Evolutionary conservation across 257 asterid species (phyloP).

Genomic region (Lithospermum erythrorhizon): DNA sequence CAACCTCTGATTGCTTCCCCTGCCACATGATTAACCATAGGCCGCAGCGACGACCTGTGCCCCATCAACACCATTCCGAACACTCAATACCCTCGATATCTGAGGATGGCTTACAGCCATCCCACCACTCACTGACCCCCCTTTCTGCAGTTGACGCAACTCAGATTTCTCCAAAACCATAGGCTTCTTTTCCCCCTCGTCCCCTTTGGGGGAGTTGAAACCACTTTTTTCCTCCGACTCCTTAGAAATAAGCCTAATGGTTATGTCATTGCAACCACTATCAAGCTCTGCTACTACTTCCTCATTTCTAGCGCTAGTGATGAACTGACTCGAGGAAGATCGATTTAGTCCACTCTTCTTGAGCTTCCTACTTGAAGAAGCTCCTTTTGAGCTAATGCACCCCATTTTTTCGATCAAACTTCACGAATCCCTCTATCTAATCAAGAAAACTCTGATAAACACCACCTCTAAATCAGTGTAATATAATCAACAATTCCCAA

Average conservation of each 20-base stretch:
- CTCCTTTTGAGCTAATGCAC: slow-evolving; percentile 75
- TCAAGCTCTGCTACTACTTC: slow-evolving; percentile 48
- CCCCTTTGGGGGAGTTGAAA: background rate
- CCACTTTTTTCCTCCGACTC: background rate
- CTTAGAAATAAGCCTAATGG: slow-evolving; percentile 28
- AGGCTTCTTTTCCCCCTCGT: slow-evolving; percentile 22
- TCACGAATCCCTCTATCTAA: slow-evolving; percentile 33
- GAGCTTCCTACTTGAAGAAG: slow-evolving; percentile 16
- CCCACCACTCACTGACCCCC: background rate
- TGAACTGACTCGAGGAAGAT: slow-evolving; percentile 41
- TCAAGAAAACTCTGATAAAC: background rate
- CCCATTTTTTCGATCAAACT: slow-evolving; percentile 41
- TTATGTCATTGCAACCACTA: slow-evolving; percentile 53
- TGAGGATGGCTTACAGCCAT: slow-evolving; percentile 27
- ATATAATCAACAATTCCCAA: too few species aligned
- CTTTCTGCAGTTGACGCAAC: background rate
- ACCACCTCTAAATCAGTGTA: background rate
- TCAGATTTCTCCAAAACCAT: slow-evolving; percentile 31
- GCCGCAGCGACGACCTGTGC: slow-evolving; percentile 88
- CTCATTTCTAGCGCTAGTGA: slow-evolving; percentile 38
- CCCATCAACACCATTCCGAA: slow-evolving; percentile 63
- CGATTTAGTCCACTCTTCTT: slow-evolving; percentile 45
- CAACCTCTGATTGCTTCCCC: slow-evolving; percentile 95
- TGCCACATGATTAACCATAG: slow-evolving; percentile 78
- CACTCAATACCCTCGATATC: slow-evolving; percentile 43